Conservation (phyloP, 306 rosid genomes). For the Luffa aegyptiaca region DNA sequence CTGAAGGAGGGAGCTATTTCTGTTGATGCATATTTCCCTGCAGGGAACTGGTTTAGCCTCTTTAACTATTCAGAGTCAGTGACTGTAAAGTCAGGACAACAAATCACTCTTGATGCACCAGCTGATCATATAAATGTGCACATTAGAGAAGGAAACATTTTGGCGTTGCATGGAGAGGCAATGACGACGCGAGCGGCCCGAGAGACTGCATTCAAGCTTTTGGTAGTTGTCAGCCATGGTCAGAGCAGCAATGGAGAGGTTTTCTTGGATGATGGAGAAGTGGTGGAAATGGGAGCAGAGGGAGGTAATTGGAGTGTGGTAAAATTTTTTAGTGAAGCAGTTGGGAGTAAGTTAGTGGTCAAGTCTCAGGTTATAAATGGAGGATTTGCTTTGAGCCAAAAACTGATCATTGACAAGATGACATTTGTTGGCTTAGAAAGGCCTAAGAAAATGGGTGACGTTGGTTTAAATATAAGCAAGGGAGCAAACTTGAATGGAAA, state of each 20-base stretch:
- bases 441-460: slow-evolving; percentile 10
- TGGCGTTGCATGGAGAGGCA: slow-evolving; percentile 71
- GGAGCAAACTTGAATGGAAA: slow-evolving; percentile 17
- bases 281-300: slow-evolving; percentile 35
- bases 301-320: slow-evolving; percentile 55
- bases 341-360: slow-evolving; percentile 12
- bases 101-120: slow-evolving; percentile 52
- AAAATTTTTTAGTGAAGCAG: slow-evolving; percentile 25
- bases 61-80: slow-evolving; percentile 53
- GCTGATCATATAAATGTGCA: slow-evolving; percentile 69
- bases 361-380: slow-evolving; percentile 49
- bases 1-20: slow-evolving; percentile 38
- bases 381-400: slow-evolving; percentile 43
- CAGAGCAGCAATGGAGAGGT: slow-evolving; percentile 46
- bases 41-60: slow-evolving; percentile 85
- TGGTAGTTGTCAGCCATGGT: slow-evolving; percentile 35
- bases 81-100: slow-evolving; percentile 32
- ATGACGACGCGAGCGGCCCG: slow-evolving; percentile 39
- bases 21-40: slow-evolving; percentile 68
- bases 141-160: slow-evolving; percentile 52
- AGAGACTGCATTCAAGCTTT: slow-evolving; percentile 48
- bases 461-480: slow-evolving; percentile 14
- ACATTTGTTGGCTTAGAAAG: slow-evolving; percentile 53
- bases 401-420: slow-evolving; percentile 47
- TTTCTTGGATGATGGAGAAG: slow-evolving; percentile 73